Base-by-base conservation (phyloP, 1,139 yeast genomes). In the Zygoascus hellenicus region DNA sequence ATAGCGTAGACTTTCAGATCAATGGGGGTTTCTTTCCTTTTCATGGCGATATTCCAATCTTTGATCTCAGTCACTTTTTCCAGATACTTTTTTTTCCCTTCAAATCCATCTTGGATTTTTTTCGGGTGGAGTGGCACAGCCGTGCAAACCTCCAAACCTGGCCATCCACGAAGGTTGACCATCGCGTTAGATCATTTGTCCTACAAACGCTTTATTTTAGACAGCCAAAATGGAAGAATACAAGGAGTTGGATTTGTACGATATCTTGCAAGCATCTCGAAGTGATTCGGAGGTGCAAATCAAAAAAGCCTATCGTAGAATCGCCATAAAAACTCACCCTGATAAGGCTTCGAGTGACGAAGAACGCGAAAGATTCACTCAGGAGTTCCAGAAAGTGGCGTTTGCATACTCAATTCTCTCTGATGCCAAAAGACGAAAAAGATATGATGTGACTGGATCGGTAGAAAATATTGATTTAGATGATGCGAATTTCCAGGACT, bases 291-390 rank as follows among this genome's bases (percentile, higher is more conserved):
- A 77, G 0, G 66, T 75, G 1, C 82, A 76, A 14, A 76, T 88
- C 56, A 85, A 83, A 60, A 80, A 76, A 58, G 78, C 89, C 0
- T 88, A 88, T 64, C 78, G 89, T 56, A 78, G 76, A 52, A 68
- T 78, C 37, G 87, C 95, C 56, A 71, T 88, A 39, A 69, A 73
- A 51, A 75, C 77, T 53, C 96, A 88, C 62, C 96, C 96, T 0
- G 96, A 88, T 64, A 88, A 87, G 61, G 78, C 77, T 51, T 65
- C 61, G 16, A 62, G 67, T 3, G 64, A 61, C 5, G 64, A 64
- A 1, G 67, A 64, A 38, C 61, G 53, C 28, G 64, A 51, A 31
- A 69, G 61, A 33, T 74, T 76, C 51, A 69, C 68, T 49, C 68
- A 64, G n/a, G 58, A 59, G 49, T 88, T 88, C 62, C 85, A 88